These are phyloP conservation scores for Hymenoscyphus albidus DNA, from an alignment of 2,329 filamentous ascomycete genomes.

Conservation along the genomic window DNA sequence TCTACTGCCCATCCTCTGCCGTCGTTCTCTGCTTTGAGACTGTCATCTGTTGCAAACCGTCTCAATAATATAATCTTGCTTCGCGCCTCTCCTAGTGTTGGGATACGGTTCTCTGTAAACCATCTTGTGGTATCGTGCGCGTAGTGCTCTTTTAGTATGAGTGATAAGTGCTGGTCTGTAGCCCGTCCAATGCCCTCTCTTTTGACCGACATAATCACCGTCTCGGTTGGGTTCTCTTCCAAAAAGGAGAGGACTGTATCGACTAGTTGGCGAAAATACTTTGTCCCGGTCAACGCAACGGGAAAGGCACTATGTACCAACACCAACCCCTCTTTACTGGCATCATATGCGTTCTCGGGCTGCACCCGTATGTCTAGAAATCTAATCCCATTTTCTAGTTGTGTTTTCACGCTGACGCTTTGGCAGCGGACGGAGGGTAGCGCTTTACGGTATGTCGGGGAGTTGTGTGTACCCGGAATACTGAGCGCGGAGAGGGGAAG, in stretches of 20 bases:
- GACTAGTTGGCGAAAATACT: constrained; percentile 73
- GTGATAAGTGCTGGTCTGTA: constrained; percentile 74
- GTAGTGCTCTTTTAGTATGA: constrained; percentile 71
- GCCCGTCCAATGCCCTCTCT: constrained; percentile 80
- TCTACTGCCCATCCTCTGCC: constrained; percentile 57
- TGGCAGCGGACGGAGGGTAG: constrained; percentile 93
- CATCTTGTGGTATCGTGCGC: constrained; percentile 58
- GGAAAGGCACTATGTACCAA: constrained; percentile 92
- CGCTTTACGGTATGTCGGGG: constrained; percentile 77
- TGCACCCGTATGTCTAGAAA: constrained; percentile 91
- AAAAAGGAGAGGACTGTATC: constrained; percentile 71
- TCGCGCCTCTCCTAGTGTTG: constrained; percentile 71
- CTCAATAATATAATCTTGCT: constrained; percentile 82
- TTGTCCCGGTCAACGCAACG: constrained; percentile 75
- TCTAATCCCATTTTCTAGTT: constrained; percentile 85
- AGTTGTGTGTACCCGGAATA: constrained; percentile 95
- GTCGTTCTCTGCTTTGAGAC: constrained; percentile 46
- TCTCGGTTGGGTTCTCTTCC: constrained; percentile 72
- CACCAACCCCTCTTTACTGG: constrained; percentile 61
- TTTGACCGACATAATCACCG: constrained; percentile 82
- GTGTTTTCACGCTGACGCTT: constrained; percentile 68
- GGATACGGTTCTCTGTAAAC: constrained; percentile 75
- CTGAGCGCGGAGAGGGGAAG: constrained; percentile 75
- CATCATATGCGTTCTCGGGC: constrained; percentile 53
- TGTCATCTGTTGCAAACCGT: constrained; percentile 66